phyloP scores from a whole-genome alignment of 768 basidiomycete species.

The Lactarius indigo region DNA sequence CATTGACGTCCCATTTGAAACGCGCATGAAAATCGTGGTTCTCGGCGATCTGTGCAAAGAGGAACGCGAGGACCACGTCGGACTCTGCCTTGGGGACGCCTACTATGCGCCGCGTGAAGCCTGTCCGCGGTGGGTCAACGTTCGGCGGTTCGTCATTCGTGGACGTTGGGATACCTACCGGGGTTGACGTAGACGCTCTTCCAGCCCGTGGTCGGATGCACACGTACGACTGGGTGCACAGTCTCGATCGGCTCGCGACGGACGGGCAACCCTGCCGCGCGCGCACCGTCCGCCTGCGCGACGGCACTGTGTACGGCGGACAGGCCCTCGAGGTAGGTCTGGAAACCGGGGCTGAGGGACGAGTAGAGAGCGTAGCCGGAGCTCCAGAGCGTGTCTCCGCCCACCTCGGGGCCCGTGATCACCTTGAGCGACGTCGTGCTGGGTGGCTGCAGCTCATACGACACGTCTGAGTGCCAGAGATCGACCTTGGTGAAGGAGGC shows the following conservation, averaged over 20 bases:
- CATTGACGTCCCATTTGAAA: constrained; percentile 73
- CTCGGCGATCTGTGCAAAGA: constrained; percentile 67
- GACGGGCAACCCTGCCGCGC: constrained; percentile 10
- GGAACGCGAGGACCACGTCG: constrained; percentile 64
- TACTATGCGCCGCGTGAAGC: constrained; percentile 76
- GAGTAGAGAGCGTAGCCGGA: constrained; percentile 56
- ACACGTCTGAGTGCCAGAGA: constrained; percentile 80
- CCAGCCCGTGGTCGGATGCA: constrained; percentile 82
- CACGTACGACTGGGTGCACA: constrained; percentile 76
- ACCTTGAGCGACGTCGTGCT: constrained; percentile 74
- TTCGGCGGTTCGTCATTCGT: too few species aligned
- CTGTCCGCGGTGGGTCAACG: constrained; percentile 32
- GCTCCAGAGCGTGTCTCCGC: constrained; percentile 32
- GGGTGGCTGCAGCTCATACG: constrained; percentile 82
- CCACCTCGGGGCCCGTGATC: constrained; percentile 63
- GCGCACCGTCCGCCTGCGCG: constrained; percentile 35
- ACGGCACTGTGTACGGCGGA: constrained; percentile 55
- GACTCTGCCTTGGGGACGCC: constrained; percentile 80
- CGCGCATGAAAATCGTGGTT: constrained; percentile 74
- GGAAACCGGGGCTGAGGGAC: constrained; percentile 53
- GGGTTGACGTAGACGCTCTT: constrained; percentile 83
- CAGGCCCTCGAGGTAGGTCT: constrained; percentile 55
- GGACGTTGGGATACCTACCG: constrained; percentile 34
- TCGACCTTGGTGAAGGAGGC: constrained; percentile 68
- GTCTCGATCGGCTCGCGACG: constrained; percentile 24